Evolutionary conservation across 208 protist genomes (phyloP).

Genomic region (Trypanosoma avium): DNA sequence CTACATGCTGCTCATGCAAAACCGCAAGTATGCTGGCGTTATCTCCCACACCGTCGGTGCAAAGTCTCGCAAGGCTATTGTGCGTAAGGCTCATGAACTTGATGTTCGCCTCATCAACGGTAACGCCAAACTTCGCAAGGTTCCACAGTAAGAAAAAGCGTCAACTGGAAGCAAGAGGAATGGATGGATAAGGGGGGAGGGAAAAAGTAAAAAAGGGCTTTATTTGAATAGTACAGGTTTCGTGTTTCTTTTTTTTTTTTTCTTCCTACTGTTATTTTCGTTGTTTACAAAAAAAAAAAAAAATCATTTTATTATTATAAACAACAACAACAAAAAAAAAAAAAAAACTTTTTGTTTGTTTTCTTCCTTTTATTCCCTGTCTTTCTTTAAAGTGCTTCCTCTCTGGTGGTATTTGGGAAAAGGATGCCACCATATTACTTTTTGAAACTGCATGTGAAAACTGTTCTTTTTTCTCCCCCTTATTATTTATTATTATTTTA

Average conservation of each 20-base stretch:
- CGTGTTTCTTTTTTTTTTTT: slow-evolving; percentile 9
- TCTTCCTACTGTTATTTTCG: not conserved
- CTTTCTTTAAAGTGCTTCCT: slow-evolving; percentile 8
- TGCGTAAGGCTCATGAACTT: slow-evolving; percentile 98
- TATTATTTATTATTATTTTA: no score
- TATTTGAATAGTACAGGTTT: not conserved
- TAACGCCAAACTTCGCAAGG: slow-evolving; percentile 92
- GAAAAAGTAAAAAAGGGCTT: not conserved
- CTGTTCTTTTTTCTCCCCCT: no score
- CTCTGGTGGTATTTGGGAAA: no score
- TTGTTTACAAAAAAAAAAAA: not conserved
- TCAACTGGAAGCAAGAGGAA: not conserved
- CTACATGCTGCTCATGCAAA: slow-evolving; percentile 99
- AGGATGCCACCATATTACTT: no score
- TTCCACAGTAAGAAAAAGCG: slow-evolving; percentile 55
- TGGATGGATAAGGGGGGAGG: no score
- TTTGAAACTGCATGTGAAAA: no score
- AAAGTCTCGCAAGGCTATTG: slow-evolving; percentile 95
- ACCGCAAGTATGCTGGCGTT: slow-evolving; percentile 98
- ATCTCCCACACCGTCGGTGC: slow-evolving; percentile 96
- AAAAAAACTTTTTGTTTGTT: no score
- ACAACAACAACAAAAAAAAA: no score
- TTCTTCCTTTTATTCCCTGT: not conserved
- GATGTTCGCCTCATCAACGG: slow-evolving; percentile 98
- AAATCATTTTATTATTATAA: not conserved